Evolutionary conservation across 495 filamentous ascomycete species (phyloP).

Genomic region (Penicillium arizonense): DNA sequence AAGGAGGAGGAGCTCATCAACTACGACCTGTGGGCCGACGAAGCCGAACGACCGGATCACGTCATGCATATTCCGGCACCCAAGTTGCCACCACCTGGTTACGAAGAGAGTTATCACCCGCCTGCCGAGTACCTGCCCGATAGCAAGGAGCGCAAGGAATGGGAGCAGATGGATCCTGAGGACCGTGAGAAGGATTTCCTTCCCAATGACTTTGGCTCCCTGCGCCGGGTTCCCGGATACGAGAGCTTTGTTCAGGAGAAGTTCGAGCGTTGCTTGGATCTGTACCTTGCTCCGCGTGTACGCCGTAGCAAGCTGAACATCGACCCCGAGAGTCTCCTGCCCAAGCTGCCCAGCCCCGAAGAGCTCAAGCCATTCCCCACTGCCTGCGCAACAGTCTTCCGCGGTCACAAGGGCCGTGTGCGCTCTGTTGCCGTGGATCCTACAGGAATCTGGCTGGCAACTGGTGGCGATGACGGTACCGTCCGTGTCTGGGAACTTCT

Average conservation of each 20-base stretch:
- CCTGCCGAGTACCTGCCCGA: slow-evolving; percentile 91
- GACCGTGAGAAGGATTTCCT: slow-evolving; percentile 89
- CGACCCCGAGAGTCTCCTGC: slow-evolving; percentile 88
- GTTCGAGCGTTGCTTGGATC: slow-evolving; percentile 91
- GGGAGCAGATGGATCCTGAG: slow-evolving; percentile 86
- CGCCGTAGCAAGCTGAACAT: slow-evolving; percentile 94
- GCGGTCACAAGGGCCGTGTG: slow-evolving; percentile 86
- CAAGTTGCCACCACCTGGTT: slow-evolving; percentile 89
- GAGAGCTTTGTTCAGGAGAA: slow-evolving; percentile 88
- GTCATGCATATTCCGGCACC: slow-evolving; percentile 96
- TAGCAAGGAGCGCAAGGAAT: slow-evolving; percentile 77
- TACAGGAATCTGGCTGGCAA: slow-evolving; percentile 74
- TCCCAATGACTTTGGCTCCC: slow-evolving; percentile 72
- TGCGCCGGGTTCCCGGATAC: slow-evolving; percentile 93
- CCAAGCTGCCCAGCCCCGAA: slow-evolving; percentile 91
- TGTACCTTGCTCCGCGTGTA: slow-evolving; percentile 91
- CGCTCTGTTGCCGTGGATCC: slow-evolving; percentile 79
- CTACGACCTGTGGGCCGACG: slow-evolving; percentile 95
- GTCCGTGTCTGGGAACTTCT: slow-evolving; percentile 88
- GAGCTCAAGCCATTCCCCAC: slow-evolving; percentile 94
- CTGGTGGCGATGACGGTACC: slow-evolving; percentile 91
- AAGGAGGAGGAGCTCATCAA: slow-evolving; percentile 67
- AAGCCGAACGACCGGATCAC: slow-evolving; percentile 78
- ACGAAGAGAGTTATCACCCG: slow-evolving; percentile 95
- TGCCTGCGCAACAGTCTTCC: slow-evolving; percentile 75